Base-by-base conservation (phyloP, 352 stramenopile genomes). In the Phytophthora idaei region DNA sequence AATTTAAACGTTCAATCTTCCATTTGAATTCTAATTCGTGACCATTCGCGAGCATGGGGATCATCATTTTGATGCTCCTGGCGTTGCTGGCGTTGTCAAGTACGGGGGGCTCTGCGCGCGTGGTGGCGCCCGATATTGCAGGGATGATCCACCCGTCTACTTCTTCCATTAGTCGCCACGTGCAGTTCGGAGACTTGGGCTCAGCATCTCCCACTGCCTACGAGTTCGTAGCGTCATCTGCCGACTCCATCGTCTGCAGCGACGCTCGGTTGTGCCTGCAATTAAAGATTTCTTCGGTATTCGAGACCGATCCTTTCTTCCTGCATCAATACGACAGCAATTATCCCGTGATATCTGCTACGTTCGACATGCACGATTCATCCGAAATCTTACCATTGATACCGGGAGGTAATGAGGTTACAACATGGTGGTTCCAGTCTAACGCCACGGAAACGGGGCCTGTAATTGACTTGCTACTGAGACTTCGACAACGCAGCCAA, bases 401-500 rank as follows among this genome's bases (percentile, higher is more conserved):
- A 15, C 27, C 57, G 4, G 36, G 36, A 10, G 57, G 49, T 11
- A 52, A 3, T 37, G 34, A 17, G 0, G 56, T 50, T 32, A 78
- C 69, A 3, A 41, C 69, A 9, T 83, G 75, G 75, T 60, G 59
- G 34, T 83, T 80, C 69, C 57, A 70, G 29, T 60, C 56, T 6
- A 70, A 62, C 25, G 10, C 50, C 11, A 67, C 31, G 2, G 14
- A 12, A n/a, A 52, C 49, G 44, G 25, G n/a, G 5, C 55, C 47
- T n/a, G 34, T 54, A 32, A 60, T 83, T 34, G 63, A 80, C 29
- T 1, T 80, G 53, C 32, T 83, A 6, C 63, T 83, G 11, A 57
- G 68, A 9, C 49, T 83, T 57, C 68, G 69, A 15, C 75, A 83
- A 50, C 69, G 65, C 34, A 83, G 75, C 29, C 75, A 83, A 45